Evolutionary conservation across 73 alveolate species (phyloP), one percentile per base, ranked within the genome.

Genomic region (Tetrahymena elliotti): DNA sequence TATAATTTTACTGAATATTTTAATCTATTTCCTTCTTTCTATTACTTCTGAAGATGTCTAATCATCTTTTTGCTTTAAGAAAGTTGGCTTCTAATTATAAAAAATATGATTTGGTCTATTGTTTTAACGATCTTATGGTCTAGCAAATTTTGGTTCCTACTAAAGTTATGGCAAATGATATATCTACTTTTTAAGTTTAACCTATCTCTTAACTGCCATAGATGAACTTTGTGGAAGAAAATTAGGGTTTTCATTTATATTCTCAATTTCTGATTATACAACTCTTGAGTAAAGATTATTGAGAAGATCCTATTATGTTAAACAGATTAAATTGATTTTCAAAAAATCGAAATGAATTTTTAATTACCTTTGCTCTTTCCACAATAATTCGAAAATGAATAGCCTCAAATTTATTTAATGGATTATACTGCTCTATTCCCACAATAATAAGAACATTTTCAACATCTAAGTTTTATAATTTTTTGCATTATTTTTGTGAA

Each of bases 81-180:
- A 94, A 13, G 88, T 53, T 33, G 96, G 96, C 47, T 94, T 94
- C 1, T 53, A 94, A 34, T 35, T 35, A 35, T 94, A 94, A 35
- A 94, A 94, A 22, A 68, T 68, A 40, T 94, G 96, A 12, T 94
- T 94, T 20, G 96, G 96, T 24, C 96, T 94, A 53, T 94, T 94
- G 24, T 31, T 27, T 52, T 31, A 33, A 34, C 95, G 93, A 24
- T 94, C 96, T 88, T 94, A 93, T 35, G 83, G 93, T 34, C 93
- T 83, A 18, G 96, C 82, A 84, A 94, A 94, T 52, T 94, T 94
- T 4, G 96, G 95, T 18, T 35, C 52, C 33, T 88, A 11, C 15
- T 84, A 84, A 10, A 94, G 52, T 36, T 84, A 33, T 31, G 96
- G 96, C 18, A 94, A 31, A 36, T 68, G 88, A 31, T 68, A 68